A percentile compares a stretch with the other conserved stretches of the same genome.
phyloP scores from a whole-genome alignment of 768 basidiomycete species.

The Rubroboletus satanas region DNA sequence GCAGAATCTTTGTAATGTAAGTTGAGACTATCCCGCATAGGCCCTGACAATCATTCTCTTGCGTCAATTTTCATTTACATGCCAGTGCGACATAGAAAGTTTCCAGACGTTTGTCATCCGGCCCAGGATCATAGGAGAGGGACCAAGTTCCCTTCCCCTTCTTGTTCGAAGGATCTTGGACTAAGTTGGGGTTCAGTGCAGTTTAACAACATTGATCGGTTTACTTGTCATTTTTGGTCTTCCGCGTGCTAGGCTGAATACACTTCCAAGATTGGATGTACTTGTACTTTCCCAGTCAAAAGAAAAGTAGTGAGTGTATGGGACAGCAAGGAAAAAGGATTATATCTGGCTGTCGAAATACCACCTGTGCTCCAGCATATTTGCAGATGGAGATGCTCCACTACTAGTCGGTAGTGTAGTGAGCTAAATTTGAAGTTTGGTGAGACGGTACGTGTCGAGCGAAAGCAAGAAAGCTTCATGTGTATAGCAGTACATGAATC shows the following conservation, averaged over 20 bases:
- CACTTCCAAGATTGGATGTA: background rate
- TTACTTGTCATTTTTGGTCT: background rate
- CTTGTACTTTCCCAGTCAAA: background rate
- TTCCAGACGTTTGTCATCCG: constrained; percentile 67
- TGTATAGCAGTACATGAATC: background rate
- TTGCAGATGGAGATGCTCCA: background rate
- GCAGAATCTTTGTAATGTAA: constrained; percentile 18
- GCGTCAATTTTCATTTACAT: constrained; percentile 52
- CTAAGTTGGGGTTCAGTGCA: constrained; percentile 6
- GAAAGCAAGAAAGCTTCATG: background rate
- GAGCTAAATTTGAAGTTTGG: background rate
- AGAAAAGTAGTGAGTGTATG: background rate
- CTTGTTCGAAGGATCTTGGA: constrained; percentile 35
- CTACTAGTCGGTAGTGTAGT: background rate
- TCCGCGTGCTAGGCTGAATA: background rate
- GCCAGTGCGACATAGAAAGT: constrained; percentile 49
- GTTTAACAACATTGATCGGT: background rate
- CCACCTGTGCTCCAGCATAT: background rate
- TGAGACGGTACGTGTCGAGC: background rate
- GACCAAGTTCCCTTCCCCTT: constrained; percentile 54
- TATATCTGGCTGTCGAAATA: background rate
- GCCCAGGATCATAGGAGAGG: constrained; percentile 51
- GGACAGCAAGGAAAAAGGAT: background rate
- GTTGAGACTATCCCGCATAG: constrained; percentile 12
- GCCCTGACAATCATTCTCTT: constrained; percentile 49